Percentiles rank a stretch among this genome's conserved stretches.
Conservation (phyloP, 2,329 filamentous ascomycete genomes). For the Fusarium tupiense region DNA sequence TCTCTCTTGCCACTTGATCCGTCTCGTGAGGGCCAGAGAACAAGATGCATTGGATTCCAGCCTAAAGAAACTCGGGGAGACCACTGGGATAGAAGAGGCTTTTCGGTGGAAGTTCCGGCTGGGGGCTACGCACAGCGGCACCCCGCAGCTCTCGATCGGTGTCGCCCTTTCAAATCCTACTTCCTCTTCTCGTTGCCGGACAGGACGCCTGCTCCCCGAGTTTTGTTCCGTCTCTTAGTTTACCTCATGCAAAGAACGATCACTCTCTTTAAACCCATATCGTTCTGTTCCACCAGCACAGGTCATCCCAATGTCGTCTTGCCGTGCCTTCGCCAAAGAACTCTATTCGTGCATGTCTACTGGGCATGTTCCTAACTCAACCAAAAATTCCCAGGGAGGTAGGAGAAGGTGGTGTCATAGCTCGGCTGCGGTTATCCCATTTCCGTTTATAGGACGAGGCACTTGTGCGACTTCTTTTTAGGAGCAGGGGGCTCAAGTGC, state of each 20-base stretch:
- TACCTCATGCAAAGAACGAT: slow-evolving; percentile 30
- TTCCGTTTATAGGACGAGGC: slow-evolving; percentile 69
- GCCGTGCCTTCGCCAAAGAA: slow-evolving; percentile 23
- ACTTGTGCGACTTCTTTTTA: slow-evolving; percentile 80
- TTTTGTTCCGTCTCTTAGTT: slow-evolving; percentile 38
- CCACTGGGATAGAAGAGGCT: slow-evolving; percentile 21
- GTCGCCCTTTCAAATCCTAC: slow-evolving; percentile 17
- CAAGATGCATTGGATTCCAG: slow-evolving; percentile 43
- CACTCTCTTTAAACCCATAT: slow-evolving; percentile 14
- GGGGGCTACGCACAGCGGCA: slow-evolving; percentile 17
- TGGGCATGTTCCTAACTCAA: slow-evolving; percentile 20
- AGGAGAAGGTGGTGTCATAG: slow-evolving; percentile 14
- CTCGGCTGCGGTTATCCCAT: slow-evolving; percentile 13
- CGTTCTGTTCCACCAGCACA: slow-evolving; percentile 21
- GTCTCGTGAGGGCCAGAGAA: slow-evolving; percentile 33
- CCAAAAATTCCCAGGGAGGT: slow-evolving; percentile 23
- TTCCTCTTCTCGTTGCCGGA: slow-evolving; percentile 34
- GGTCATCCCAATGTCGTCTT: slow-evolving; percentile 24
- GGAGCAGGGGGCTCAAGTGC: slow-evolving; percentile 87
- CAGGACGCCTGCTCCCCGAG: slow-evolving; percentile 35
- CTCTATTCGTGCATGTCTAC: slow-evolving; percentile 28
- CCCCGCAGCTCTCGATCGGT: slow-evolving; percentile 14
- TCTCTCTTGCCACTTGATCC: slow-evolving; percentile 14
- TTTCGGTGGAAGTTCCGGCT: slow-evolving; percentile 20
- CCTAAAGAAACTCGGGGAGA: slow-evolving; percentile 33